A percentile compares a stretch with the other conserved stretches of the same genome.
Conservation (phyloP, 2,329 filamentous ascomycete genomes). For the Xylariaceae sp. region DNA sequence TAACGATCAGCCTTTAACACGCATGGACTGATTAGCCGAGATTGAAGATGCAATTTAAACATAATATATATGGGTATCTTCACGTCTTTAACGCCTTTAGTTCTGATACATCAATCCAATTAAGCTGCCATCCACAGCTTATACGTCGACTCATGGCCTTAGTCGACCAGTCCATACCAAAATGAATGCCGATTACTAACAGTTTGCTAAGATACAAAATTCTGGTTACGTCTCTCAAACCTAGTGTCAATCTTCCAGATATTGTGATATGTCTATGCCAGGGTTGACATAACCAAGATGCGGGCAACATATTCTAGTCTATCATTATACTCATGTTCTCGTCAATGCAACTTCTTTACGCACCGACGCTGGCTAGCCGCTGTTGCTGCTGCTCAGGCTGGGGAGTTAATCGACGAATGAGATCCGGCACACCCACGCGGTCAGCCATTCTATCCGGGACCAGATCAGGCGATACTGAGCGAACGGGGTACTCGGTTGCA, state of each 20-base stretch:
- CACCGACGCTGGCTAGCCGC: conserved; percentile 41
- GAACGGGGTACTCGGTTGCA: conserved; percentile 60
- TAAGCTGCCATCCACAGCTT: conserved; percentile 6
- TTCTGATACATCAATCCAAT: conserved; percentile 4
- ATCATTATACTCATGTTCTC: not conserved
- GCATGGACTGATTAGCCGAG: no score
- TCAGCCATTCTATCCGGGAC: conserved; percentile 69
- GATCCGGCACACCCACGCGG: conserved; percentile 57
- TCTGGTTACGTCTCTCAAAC: conserved; percentile 6
- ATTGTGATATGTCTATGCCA: not conserved
- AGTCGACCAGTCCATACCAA: not conserved
- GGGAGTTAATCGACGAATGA: conserved; percentile 45
- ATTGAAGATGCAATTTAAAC: not conserved
- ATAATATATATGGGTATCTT: conserved; percentile 28
- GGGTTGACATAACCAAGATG: not conserved
- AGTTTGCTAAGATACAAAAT: conserved; percentile 16
- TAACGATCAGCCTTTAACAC: not conserved
- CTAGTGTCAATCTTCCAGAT: conserved; percentile 5
- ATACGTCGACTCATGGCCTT: conserved; percentile 4
- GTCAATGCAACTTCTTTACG: conserved; percentile 23
- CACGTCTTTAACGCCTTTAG: conserved; percentile 9
- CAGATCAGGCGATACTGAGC: conserved; percentile 64
- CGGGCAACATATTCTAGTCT: conserved; percentile 4
- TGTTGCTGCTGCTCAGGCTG: conserved; percentile 42
- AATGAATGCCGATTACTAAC: conserved; percentile 8